These are phyloP conservation scores for Dactylellina cionopaga DNA, from an alignment of 2,329 filamentous ascomycete species.

Conservation along the genomic window DNA sequence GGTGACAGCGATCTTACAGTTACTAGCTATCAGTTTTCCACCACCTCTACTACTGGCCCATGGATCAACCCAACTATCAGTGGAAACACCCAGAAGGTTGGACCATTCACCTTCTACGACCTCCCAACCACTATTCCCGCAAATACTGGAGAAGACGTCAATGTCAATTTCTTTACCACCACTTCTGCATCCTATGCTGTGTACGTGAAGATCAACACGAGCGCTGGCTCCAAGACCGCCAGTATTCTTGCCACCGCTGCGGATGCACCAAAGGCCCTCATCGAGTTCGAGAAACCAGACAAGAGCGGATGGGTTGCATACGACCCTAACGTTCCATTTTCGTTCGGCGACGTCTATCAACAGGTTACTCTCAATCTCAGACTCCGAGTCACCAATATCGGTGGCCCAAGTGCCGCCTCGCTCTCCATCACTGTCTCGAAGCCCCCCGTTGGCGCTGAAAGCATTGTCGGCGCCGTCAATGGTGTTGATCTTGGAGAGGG, in stretches of 20 bases:
- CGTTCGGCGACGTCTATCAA: conserved; percentile 69
- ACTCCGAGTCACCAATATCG: conserved; percentile 68
- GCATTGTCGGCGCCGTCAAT: conserved; percentile 67
- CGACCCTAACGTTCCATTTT: conserved; percentile 63
- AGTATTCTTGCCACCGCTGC: conserved; percentile 66
- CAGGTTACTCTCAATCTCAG: conserved; percentile 65
- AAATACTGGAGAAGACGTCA: conserved; percentile 61
- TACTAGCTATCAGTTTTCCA: conserved; percentile 63
- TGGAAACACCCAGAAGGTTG: conserved; percentile 57
- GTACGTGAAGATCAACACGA: conserved; percentile 64
- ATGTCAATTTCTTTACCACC: conserved; percentile 65
- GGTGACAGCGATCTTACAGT: conserved; percentile 65
- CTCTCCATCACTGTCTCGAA: conserved; percentile 71
- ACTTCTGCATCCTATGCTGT: conserved; percentile 64
- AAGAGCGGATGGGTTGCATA: conserved; percentile 66
- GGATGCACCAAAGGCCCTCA: conserved; percentile 63
- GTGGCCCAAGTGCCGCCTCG: conserved; percentile 55
- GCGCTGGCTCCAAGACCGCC: conserved; percentile 66
- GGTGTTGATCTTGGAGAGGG: conserved; percentile 67
- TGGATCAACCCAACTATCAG: conserved; percentile 61
- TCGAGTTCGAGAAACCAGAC: conserved; percentile 69
- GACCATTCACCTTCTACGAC: conserved; percentile 65
- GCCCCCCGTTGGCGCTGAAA: conserved; percentile 66
- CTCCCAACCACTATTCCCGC: conserved; percentile 64
- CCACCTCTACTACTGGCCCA: conserved; percentile 63